phyloP scores from a whole-genome alignment of 495 filamentous ascomycete species.

The Penicillium daleae region DNA sequence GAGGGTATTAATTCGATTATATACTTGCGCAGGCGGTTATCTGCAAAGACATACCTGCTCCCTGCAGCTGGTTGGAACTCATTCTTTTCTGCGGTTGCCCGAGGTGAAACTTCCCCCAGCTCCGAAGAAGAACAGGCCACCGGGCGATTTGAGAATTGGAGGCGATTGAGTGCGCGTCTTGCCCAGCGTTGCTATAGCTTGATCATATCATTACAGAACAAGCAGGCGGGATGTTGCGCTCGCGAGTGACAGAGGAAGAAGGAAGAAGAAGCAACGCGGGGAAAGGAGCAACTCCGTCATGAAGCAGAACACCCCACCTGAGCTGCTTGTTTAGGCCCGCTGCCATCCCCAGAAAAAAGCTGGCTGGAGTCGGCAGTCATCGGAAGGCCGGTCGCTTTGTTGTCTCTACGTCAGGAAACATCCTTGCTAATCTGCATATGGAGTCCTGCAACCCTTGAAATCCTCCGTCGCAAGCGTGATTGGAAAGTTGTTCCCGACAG shows the following conservation, averaged over 20 bases:
- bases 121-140: background rate
- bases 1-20: background rate
- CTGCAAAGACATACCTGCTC: slow-evolving; percentile 34
- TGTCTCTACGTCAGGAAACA: background rate
- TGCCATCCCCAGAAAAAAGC: too few species aligned
- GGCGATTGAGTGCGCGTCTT: background rate
- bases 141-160: background rate
- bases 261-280: slow-evolving; percentile 7
- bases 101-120: background rate
- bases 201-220: background rate
- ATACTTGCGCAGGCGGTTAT: slow-evolving; percentile 18
- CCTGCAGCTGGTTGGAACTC: slow-evolving; percentile 27
- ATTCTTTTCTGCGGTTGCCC: background rate
- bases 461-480: background rate
- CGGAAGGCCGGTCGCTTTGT: background rate
- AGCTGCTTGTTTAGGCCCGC: background rate
- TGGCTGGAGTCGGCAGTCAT: background rate
- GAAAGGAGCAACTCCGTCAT: slow-evolving; percentile 6
- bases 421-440: background rate
- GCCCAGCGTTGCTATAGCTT: background rate
- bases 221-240: background rate
- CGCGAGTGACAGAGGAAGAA: background rate
- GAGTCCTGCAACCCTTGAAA: background rate
- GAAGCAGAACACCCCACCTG: slow-evolving; percentile 7
- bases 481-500: background rate